Conservation (phyloP, 257 asterid genomes). For the Solanum commersonii region DNA sequence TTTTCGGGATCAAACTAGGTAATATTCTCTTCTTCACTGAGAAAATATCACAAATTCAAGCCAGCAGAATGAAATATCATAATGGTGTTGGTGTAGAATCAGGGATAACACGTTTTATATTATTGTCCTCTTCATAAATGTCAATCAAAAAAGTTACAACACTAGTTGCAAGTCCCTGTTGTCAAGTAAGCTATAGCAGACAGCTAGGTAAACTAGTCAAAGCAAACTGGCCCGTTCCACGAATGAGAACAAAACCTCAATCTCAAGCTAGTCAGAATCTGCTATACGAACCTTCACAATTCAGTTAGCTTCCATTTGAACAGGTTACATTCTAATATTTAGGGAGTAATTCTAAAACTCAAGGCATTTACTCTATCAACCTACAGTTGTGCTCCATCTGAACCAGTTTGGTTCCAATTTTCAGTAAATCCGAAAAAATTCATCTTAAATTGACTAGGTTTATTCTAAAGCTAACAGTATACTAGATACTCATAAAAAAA, state of each 20-base stretch:
- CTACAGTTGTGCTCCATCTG: not conserved
- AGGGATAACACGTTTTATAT: not conserved
- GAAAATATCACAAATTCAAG: not conserved
- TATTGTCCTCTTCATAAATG: not conserved
- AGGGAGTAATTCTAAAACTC: not conserved
- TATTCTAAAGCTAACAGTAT: not conserved
- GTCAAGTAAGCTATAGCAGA: not conserved
- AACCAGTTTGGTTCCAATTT: not conserved
- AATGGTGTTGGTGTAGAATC: not conserved
- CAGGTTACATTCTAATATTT: not conserved
- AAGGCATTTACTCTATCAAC: not conserved
- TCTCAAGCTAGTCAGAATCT: not conserved
- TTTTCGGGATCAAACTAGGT: not conserved
- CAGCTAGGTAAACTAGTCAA: not conserved
- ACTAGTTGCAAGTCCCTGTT: not conserved
- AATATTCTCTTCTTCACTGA: not conserved
- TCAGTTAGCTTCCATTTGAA: not conserved
- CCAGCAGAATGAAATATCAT: not conserved
- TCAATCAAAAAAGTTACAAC: not conserved
- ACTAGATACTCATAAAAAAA: not conserved
- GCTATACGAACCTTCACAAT: not conserved
- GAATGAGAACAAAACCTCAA: not conserved
- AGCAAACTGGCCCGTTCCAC: not conserved
- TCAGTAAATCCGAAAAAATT: not conserved
- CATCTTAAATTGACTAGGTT: not conserved